Conservation (phyloP, 2,329 filamentous ascomycete species). For the Cladophialophora immunda region DNA sequence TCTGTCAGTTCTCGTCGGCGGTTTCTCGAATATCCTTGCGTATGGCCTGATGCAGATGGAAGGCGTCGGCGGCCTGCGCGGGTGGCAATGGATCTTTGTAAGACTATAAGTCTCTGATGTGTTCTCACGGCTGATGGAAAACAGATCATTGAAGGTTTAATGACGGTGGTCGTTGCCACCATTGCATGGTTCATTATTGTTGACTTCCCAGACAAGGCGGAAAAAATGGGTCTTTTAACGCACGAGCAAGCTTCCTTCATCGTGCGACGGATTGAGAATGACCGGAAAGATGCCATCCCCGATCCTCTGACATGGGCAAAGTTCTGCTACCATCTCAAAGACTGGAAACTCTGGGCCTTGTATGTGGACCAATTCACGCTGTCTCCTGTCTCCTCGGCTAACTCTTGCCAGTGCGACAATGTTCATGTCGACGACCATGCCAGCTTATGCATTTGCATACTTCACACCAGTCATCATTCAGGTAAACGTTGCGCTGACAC, state of each 20-base stretch:
- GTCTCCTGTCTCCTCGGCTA: not conserved
- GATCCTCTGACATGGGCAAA: constrained; percentile 57
- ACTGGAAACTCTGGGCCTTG: constrained; percentile 69
- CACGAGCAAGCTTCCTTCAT: constrained; percentile 40
- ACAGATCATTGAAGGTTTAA: constrained; percentile 38
- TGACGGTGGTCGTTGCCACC: constrained; percentile 42
- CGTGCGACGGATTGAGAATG: constrained; percentile 58
- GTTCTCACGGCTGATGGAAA: not conserved
- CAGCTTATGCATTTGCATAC: constrained; percentile 35
- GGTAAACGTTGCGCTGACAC: constrained; percentile 1
- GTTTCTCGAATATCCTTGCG: constrained; percentile 34
- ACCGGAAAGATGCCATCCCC: constrained; percentile 62
- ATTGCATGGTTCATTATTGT: constrained; percentile 43
- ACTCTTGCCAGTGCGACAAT: constrained; percentile 18
- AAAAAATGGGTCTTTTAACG: constrained; percentile 25
- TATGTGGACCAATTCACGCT: constrained; percentile 23
- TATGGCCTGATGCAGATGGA: constrained; percentile 36
- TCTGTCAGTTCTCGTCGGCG: constrained; percentile 31
- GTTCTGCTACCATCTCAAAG: constrained; percentile 58
- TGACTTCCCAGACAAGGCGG: constrained; percentile 45
- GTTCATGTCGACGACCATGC: constrained; percentile 35
- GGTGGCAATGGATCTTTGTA: constrained; percentile 43
- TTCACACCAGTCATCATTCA: constrained; percentile 33
- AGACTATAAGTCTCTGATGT: not conserved
- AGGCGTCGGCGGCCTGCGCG: constrained; percentile 39